Base-by-base conservation (phyloP, 2,329 filamentous ascomycete genomes). In the Epicoccum sorghinum region DNA sequence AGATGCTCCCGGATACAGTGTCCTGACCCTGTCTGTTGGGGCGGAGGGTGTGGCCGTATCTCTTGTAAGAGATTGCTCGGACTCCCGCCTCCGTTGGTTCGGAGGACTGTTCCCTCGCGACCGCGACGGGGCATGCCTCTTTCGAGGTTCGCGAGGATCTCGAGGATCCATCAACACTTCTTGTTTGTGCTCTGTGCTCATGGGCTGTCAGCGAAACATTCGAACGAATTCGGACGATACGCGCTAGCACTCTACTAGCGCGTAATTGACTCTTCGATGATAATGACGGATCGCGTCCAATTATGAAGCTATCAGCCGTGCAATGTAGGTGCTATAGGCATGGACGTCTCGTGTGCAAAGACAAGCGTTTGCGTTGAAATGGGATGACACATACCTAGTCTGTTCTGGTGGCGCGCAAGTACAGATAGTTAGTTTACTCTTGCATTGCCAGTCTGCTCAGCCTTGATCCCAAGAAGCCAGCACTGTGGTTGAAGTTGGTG, bases 41-140 rank as follows among this genome's bases (percentile, higher is more conserved):
- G 36, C 29, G 2, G 24, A 29, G 27, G 27, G 25, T 18, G 18
- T 18, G 18, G 18, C 18, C 18, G 18, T 18, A 18, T 18, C 18
- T 18, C 18, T 18, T 18, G 18, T 18, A 18, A 18, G 18, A 18
- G 18, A 18, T 24, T 48, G 49, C 12, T 57, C 50, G 3, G 37
- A 38, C 38, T 40, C 33, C 6, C 60, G 60, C 29, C 39, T 52
- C 18, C 64, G 46, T 39, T 69, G 65, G 3, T 58, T 42, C 8
- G 64, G 61, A 40, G 65, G 65, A 41, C 64, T 68, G 7, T 58
- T 47, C 3, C 60, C 61, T 18, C 58, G 52, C 30, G 61, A 60
- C 6, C 47, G 48, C 45, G 62, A 36, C 6, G 45, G 52, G 6
- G 49, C 33, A 7, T 56, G 52, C 23, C 65, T 58, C 37, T 69